A percentile compares a stretch with the other conserved stretches of the same genome.
Conservation (phyloP, 2,329 filamentous ascomycete species). For the Pseudocercospora musae region DNA sequence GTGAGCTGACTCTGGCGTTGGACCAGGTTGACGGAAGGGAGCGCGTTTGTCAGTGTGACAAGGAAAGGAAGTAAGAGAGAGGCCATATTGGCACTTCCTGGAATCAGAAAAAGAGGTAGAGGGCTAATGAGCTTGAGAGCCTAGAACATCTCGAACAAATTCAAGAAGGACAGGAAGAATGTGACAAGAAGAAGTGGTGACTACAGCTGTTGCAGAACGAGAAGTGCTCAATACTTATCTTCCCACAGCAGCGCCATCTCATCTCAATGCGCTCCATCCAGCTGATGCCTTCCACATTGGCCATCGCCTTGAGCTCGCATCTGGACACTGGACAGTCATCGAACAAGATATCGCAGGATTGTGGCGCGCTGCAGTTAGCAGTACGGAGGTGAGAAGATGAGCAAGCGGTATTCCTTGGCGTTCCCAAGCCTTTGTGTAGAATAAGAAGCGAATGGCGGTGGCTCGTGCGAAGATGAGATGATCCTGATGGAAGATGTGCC, state of each 20-base stretch:
- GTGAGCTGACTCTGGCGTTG: constrained; percentile 8
- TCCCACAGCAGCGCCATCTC: neutral
- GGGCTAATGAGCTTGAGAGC: neutral
- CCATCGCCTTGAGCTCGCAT: neutral
- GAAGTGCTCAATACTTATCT: neutral
- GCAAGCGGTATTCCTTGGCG: neutral
- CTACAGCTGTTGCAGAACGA: neutral
- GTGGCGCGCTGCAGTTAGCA: neutral
- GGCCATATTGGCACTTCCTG: neutral
- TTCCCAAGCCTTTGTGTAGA: neutral
- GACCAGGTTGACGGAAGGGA: constrained; percentile 1
- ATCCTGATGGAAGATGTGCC: neutral
- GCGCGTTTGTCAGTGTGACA: neutral
- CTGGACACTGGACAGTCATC: neutral
- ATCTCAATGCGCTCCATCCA: neutral
- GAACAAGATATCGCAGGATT: neutral
- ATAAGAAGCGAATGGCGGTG: neutral
- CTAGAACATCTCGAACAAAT: neutral
- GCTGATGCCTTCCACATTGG: neutral
- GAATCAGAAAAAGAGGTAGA: neutral
- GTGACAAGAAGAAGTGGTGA: neutral
- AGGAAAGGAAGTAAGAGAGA: neutral
- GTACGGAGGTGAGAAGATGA: neutral
- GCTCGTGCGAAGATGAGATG: neutral
- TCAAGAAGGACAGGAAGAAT: neutral